Conservation (phyloP, 108 stramenopile species). For the Cyclotella sp. region DNA sequence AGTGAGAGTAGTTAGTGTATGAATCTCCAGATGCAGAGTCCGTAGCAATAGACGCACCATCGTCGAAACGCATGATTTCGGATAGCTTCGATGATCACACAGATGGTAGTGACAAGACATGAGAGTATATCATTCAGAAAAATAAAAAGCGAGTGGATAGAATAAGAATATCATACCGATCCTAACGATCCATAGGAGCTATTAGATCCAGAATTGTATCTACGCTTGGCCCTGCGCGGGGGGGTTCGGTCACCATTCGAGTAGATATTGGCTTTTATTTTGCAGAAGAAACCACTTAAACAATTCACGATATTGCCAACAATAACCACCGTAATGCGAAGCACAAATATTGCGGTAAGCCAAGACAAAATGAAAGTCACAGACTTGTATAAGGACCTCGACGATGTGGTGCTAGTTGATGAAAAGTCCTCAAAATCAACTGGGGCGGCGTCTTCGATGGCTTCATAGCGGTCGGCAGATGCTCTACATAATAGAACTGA, state of each 20-base stretch:
- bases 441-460: background rate
- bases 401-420: background rate
- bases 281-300: background rate
- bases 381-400: background rate
- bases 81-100: background rate
- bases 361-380: constrained; percentile 1
- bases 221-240: background rate
- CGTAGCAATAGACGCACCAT: background rate
- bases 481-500: background rate
- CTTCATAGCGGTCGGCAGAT: constrained; percentile 3
- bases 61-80: constrained; percentile 1
- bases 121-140: background rate
- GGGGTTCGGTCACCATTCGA: background rate
- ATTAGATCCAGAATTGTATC: background rate
- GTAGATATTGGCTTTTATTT: background rate
- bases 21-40: background rate
- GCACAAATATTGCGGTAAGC: background rate
- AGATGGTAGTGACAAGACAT: background rate
- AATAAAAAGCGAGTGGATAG: background rate
- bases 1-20: background rate
- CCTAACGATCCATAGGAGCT: constrained; percentile 1
- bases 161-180: background rate
- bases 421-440: background rate
- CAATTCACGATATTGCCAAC: background rate
- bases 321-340: background rate